Evolutionary conservation across 2,329 filamentous ascomycete species (phyloP), one percentile per base, ranked within the genome.

Genomic region (Lachnum nothofagi): DNA sequence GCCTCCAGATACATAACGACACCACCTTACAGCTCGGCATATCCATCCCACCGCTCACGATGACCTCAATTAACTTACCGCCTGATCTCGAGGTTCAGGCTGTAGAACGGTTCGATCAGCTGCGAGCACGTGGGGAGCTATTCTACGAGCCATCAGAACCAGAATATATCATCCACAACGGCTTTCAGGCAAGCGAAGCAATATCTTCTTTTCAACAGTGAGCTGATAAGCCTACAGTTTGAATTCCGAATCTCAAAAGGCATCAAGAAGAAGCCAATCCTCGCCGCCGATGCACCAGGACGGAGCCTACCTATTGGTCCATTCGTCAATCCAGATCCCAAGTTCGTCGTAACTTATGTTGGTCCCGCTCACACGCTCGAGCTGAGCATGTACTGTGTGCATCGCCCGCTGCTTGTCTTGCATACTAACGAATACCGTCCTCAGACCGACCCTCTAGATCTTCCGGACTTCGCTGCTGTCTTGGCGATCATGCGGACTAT

Each of bases 241-340:
- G 37, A 40, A 16, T 40, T 40, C 20, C 37, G 37, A 12, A 25
- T 24, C 6, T 40, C 37, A 14, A 14, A 12, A 16, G 37, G 37
- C 8, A 40, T 40, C 20, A 40, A 40, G 20, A 40, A 40, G 20
- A 40, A 40, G 20, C 37, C 37, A 25, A 40, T 40, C 37, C 37
- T 23, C 8, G 19, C 19, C 5, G 37, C 37, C 20, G 37, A 40
- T 12, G 37, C 37, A 5, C 20, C 37, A 10, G 37, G 37, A 40
- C 37, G 37, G 10, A 40, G 19, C 22, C 9, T 23, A 25, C 19
- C 37, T n/a, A 40, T 40, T 9, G 37, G 37, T 4, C 37, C 37
- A 6, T 40, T 40, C 37, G 37, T 40, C 8, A 16, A 40, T 19
- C 37, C 37, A 2, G 37, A 40, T n/a, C 37, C 37, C 4, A 24